phyloP scores from a whole-genome alignment of 139 green algal species.

The Nannochloris sp. region DNA sequence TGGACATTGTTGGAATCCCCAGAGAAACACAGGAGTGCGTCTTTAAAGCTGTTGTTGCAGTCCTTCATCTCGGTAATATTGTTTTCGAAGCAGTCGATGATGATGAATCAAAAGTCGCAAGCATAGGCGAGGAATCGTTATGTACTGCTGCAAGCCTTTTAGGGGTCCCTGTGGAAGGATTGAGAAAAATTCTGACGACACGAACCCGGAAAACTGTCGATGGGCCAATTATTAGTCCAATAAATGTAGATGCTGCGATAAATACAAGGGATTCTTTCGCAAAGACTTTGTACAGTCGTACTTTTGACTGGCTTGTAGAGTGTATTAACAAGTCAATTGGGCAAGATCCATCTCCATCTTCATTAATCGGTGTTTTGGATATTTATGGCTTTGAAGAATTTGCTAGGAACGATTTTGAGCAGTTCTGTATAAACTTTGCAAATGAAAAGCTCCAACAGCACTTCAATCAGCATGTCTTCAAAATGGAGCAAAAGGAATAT shows the following conservation, averaged over 20 bases:
- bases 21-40: slow-evolving; percentile 65
- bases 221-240: slow-evolving; percentile 78
- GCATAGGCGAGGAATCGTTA: slow-evolving; percentile 25
- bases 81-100: slow-evolving; percentile 54
- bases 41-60: slow-evolving; percentile 76
- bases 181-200: slow-evolving; percentile 81
- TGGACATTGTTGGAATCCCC: slow-evolving; percentile 89
- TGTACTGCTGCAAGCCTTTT: slow-evolving; percentile 57
- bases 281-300: slow-evolving; percentile 89
- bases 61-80: slow-evolving; percentile 95
- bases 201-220: slow-evolving; percentile 81
- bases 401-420: slow-evolving; percentile 85
- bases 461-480: slow-evolving; percentile 99
- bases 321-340: slow-evolving; percentile 69
- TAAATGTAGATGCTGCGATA: slow-evolving; percentile 67
- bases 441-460: slow-evolving; percentile 99
- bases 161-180: slow-evolving; percentile 53
- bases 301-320: slow-evolving; percentile 96
- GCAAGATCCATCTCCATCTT: slow-evolving; percentile 45
- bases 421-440: slow-evolving; percentile 99
- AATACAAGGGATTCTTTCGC: slow-evolving; percentile 88
- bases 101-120: slow-evolving; percentile 17
- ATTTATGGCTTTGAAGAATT: slow-evolving; percentile 97
- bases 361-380: slow-evolving; percentile 84
- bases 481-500: slow-evolving; percentile 99